Evolutionary conservation across 352 stramenopile genomes (phyloP), one percentile per base, ranked within the genome.

Genomic region (Thalassiosira sp.): DNA sequence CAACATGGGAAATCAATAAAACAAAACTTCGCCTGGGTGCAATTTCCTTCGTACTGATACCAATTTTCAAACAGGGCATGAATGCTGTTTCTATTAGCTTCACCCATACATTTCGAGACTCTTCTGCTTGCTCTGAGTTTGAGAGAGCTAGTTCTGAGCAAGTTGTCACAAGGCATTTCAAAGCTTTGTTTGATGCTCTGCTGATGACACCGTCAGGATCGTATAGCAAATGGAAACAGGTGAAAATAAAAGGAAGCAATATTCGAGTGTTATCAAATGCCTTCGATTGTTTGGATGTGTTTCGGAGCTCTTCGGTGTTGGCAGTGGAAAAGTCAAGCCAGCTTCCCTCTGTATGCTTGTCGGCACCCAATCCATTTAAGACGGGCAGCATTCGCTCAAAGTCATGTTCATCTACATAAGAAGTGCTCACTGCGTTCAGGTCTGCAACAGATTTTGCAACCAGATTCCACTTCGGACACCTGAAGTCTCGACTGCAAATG

Each of bases 331-430:
- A 66, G 35, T 60, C 46, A 33, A 80, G 25, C 78, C 78, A 87
- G 42, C 70, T 81, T 42, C 63, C 69, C 42, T 78, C 16, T 22
- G 35, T 18, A 43, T 65, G 16, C 56, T 25, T 68, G 20, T 40
- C 25, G 24, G 74, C 53, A 8, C 77, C 73, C 11, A 94, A 78
- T 35, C 18, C 54, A 69, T 87, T 90, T n/a, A 94, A 59, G 37
- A 85, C 78, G 49, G 87, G 81, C 46, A 94, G 66, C 2, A 94
- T 82, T 57, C 59, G 60, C 15, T 92, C 86, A 79, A 88, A 91
- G 56, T 94, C 81, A 51, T 90, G 72, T 72, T 94, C 89, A 43
- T 93, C 85, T 3, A 94, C 76, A 49, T 87, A 79, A 31, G 82
- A 90, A 35, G 63, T 76, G 59, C 89, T 83, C 7, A 75, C 53